Conservation (phyloP, 306 rosid species). For the Rosa chinensis region DNA sequence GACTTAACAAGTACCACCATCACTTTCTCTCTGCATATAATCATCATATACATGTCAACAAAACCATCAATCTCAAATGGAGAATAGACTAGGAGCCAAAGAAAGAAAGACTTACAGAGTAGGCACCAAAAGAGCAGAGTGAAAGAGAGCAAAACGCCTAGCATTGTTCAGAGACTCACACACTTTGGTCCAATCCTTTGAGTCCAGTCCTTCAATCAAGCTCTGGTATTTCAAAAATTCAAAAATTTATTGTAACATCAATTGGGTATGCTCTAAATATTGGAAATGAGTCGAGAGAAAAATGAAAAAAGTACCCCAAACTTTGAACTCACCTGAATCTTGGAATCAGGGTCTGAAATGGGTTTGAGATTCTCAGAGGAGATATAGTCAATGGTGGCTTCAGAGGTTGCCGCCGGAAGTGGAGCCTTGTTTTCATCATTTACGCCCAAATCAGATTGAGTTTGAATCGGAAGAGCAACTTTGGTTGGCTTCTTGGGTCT, state of each 20-base stretch:
- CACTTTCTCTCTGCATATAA: slow-evolving; percentile 54
- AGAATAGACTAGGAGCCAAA: not conserved
- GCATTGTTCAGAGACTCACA: slow-evolving; percentile 70
- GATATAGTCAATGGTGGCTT: slow-evolving; percentile 64
- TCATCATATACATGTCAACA: slow-evolving; percentile 15
- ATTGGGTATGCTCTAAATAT: slow-evolving; percentile 5
- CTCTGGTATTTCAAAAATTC: slow-evolving; percentile 35
- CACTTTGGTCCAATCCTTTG: slow-evolving; percentile 75
- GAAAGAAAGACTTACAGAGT: slow-evolving; percentile 23
- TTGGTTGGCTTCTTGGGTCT: slow-evolving; percentile 78
- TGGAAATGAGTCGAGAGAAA: not conserved
- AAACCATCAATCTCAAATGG: slow-evolving; percentile 7
- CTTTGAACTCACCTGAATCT: slow-evolving; percentile 44
- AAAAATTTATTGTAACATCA: not conserved
- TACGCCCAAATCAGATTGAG: slow-evolving; percentile 32
- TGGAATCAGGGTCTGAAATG: slow-evolving; percentile 59
- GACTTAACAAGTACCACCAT: slow-evolving; percentile 67
- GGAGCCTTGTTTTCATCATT: slow-evolving; percentile 66
- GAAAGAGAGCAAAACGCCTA: slow-evolving; percentile 70
- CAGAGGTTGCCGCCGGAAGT: slow-evolving; percentile 41
- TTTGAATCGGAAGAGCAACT: slow-evolving; percentile 40
- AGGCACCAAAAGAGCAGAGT: slow-evolving; percentile 58
- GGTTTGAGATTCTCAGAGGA: slow-evolving; percentile 70
- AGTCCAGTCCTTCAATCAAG: slow-evolving; percentile 60
- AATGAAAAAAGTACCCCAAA: not conserved